Conservation (phyloP, 2,329 filamentous ascomycete genomes). For the Ascochyta pisi region DNA sequence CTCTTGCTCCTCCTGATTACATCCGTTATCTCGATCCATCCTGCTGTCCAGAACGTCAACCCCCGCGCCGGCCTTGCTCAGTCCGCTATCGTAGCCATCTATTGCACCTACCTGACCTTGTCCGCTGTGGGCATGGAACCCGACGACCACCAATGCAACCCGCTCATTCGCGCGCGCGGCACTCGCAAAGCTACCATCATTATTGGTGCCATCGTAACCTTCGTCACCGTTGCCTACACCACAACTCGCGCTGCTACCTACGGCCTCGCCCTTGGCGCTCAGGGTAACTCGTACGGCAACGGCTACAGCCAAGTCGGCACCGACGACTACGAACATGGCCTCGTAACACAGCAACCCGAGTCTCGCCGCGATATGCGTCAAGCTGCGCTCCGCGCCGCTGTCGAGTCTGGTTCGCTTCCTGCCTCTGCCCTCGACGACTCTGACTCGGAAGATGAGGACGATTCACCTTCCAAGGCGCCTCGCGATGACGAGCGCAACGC, state of each 20-base stretch:
- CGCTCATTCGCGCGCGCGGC: constrained; percentile 81
- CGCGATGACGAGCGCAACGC: constrained; percentile 87
- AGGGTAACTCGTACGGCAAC: constrained; percentile 60
- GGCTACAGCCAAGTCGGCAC: constrained; percentile 66
- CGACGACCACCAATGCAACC: constrained; percentile 93
- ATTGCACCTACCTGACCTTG: constrained; percentile 98
- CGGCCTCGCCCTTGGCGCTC: constrained; percentile 74
- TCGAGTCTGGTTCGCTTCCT: constrained; percentile 90
- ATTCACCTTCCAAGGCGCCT: constrained; percentile 59
- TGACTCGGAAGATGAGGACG: constrained; percentile 69
- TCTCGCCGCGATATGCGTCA: constrained; percentile 88
- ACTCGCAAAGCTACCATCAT: constrained; percentile 90
- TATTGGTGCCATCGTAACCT: constrained; percentile 92
- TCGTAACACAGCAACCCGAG: constrained; percentile 85
- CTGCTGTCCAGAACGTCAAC: constrained; percentile 88
- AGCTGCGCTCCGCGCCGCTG: constrained; percentile 86
- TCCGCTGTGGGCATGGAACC: constrained; percentile 99
- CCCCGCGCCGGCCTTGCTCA: constrained; percentile 95
- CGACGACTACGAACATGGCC: constrained; percentile 79
- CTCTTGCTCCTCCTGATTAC: constrained; percentile 81
- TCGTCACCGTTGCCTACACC: constrained; percentile 96
- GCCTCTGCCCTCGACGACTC: constrained; percentile 85
- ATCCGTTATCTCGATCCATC: constrained; percentile 86
- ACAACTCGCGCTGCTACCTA: constrained; percentile 96
- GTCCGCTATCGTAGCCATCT: constrained; percentile 94